Evolutionary conservation across 352 stramenopile genomes (phyloP).

Genomic region (Globisporangium barbulae): DNA sequence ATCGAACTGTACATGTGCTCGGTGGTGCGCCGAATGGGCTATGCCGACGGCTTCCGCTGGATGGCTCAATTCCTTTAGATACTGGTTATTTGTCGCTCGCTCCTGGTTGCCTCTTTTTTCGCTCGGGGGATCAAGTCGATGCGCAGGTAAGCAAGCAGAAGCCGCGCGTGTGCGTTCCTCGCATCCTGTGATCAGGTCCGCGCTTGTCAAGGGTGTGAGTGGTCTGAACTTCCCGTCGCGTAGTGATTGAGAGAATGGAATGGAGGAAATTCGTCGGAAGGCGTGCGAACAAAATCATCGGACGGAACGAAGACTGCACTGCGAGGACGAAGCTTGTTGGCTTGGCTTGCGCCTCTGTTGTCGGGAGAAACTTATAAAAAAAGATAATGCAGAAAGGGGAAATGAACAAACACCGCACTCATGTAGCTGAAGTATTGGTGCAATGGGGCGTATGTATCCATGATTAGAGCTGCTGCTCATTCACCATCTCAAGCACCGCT

Average conservation of each 20-base stretch:
- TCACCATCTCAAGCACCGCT: background rate
- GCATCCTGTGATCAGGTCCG: background rate
- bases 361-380: conserved; percentile 1
- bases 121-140: background rate
- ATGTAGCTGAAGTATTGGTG: background rate
- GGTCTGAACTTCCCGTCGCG: background rate
- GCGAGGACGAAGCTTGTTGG: background rate
- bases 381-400: background rate
- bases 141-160: background rate
- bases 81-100: conserved; percentile 8
- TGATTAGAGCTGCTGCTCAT: background rate
- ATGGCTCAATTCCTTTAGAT: conserved; percentile 89
- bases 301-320: background rate
- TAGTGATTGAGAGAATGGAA: background rate
- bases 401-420: background rate
- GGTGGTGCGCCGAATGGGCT: conserved; percentile 98
- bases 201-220: background rate
- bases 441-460: too few species aligned
- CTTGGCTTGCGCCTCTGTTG: conserved; percentile 1
- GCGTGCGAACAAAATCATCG: background rate
- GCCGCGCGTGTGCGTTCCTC: background rate
- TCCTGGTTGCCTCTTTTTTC: background rate
- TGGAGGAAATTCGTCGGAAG: background rate
- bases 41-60: conserved; percentile 94
- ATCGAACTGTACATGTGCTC: conserved; percentile 99